Conservation (phyloP, 306 rosid genomes). For the Purshia tridentata region DNA sequence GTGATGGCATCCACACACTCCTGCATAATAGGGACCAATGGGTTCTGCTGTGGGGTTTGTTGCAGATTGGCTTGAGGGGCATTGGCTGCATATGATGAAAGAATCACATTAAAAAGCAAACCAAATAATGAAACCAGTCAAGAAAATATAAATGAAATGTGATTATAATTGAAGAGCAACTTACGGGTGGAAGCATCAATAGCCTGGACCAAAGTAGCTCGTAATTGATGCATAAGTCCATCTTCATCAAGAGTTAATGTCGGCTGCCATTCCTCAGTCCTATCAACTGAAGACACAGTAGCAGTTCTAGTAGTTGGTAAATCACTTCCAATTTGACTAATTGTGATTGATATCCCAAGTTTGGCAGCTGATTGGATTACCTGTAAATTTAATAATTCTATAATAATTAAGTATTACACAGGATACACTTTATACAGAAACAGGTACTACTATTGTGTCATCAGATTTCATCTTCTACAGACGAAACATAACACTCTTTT, state of each 20-base stretch:
- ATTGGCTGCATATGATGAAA: constrained; percentile 52
- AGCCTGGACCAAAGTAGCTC: constrained; percentile 71
- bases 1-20: constrained; percentile 78
- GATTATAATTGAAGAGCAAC: constrained; percentile 24
- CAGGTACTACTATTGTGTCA: constrained; percentile 6
- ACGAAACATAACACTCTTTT: neutral
- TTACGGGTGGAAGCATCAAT: constrained; percentile 74
- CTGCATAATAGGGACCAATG: constrained; percentile 65
- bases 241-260: constrained; percentile 75
- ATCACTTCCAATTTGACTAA: constrained; percentile 74
- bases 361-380: constrained; percentile 79
- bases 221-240: constrained; percentile 80
- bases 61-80: constrained; percentile 46
- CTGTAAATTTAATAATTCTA: constrained; percentile 40
- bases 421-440: constrained; percentile 12
- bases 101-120: constrained; percentile 18
- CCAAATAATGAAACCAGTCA: constrained; percentile 17
- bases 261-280: constrained; percentile 84
- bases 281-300: constrained; percentile 52
- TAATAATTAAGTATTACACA: neutral
- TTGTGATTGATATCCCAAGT: constrained; percentile 71
- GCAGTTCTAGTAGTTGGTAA: constrained; percentile 52
- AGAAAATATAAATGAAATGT: constrained; percentile 17
- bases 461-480: constrained; percentile 13
- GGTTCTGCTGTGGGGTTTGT: constrained; percentile 66